Conservation (phyloP, 2,329 filamentous ascomycete genomes). For the Aspergillus sp. region DNA sequence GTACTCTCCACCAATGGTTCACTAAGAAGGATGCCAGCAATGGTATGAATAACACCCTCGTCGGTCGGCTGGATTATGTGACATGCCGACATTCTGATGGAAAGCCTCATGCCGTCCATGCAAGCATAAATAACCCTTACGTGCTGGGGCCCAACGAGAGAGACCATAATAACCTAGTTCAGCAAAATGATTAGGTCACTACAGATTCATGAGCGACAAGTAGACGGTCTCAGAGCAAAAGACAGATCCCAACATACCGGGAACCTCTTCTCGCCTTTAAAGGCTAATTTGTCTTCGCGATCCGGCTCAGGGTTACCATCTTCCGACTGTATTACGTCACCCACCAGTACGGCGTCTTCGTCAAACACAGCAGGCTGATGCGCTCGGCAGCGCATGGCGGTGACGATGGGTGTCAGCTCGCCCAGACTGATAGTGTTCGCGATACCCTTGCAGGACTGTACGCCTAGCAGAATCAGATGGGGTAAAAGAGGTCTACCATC, state of each 20-base stretch:
- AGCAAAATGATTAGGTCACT: background rate
- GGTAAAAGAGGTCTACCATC: background rate
- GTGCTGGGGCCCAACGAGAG: constrained; percentile 3
- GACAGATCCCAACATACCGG: background rate
- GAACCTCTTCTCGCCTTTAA: constrained; percentile 3
- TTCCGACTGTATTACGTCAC: background rate
- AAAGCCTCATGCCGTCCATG: constrained; percentile 2
- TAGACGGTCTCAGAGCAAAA: background rate
- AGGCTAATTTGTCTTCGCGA: background rate
- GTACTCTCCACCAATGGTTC: background rate
- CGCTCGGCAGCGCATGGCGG: background rate
- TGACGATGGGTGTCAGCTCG: constrained; percentile 4
- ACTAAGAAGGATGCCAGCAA: background rate
- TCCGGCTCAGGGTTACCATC: background rate
- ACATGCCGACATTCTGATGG: background rate
- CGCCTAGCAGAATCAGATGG: background rate
- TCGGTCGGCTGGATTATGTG: background rate
- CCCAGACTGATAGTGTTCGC: background rate
- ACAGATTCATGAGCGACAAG: background rate
- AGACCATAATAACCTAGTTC: constrained; percentile 7
- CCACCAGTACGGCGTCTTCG: background rate
- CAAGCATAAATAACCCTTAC: constrained; percentile 1
- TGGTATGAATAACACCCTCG: background rate
- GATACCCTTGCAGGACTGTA: background rate
- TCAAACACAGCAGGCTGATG: background rate